Base-by-base conservation (phyloP, 371 early-diverging fungal genomes). In the Mortierella sp. region DNA sequence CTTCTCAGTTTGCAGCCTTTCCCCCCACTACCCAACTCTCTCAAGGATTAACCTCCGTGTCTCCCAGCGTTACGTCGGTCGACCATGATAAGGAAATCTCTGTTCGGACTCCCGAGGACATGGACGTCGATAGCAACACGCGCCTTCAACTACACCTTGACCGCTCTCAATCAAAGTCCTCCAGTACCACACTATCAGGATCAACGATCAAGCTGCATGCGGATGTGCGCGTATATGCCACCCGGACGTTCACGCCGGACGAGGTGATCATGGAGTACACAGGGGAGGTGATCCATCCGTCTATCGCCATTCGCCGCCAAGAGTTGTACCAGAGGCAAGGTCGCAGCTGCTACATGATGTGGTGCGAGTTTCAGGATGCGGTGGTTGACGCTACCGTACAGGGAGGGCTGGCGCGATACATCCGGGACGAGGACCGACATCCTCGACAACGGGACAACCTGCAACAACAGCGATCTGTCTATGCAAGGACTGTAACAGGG, bases 221-320 rank as follows among this genome's bases (percentile, higher is more conserved):
- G 13, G 73, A 73, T 24, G 40, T 73, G 47, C 53, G 73, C 22
- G 44, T 73, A 3, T 73, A 73, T 22, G 52, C 58, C 5, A 37
- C 66, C 2, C 45, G 73, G 1, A 3, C 66, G 14, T 73, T 64
- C 58, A 26, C 40, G 22, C 22, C 52, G 26, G 58, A 73, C 52
- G 73, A 73, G 37, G 53, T 73, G 47, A 66, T 73, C 29, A 55
- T 73, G 66, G 73, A 73, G 44, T 73, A 73, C 66, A 58, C 55
- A 26, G 73, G 73, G 24, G 73, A 73, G 39, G 55, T 73, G 2
- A 41, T 73, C n/a, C 53, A 66, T 24, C 73, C 73, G 29, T 66
- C 66, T 0, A 26, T 73, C 2, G 73, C 73, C 13, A 24, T 73
- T 37, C 66, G 73, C 13, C 73, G 73, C 37, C 66, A 66, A 37